Conservation (phyloP, 1,284 basidiomycete genomes). For the Ceratobasidium sp. region DNA sequence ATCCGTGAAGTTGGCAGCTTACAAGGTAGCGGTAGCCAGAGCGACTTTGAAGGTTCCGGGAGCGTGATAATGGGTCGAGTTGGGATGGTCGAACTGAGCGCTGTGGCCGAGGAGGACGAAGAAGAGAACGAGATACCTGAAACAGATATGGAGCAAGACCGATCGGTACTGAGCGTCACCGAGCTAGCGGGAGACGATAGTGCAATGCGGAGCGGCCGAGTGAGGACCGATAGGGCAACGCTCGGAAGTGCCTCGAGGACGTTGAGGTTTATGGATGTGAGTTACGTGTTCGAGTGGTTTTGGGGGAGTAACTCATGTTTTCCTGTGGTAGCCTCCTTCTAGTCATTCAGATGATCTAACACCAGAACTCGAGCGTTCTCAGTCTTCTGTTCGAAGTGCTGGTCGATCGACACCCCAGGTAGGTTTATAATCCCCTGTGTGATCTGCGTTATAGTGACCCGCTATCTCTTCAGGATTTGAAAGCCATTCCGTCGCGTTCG, state of each 20-base stretch:
- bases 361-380: constrained; percentile 25
- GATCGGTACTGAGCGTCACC: constrained; percentile 60
- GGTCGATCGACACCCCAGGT: background rate
- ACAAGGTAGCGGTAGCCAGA: constrained; percentile 31
- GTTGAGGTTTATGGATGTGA: constrained; percentile 35
- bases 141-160: constrained; percentile 67
- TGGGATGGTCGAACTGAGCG: constrained; percentile 34
- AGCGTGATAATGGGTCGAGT: constrained; percentile 32
- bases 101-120: constrained; percentile 45
- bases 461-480: background rate
- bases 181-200: constrained; percentile 33
- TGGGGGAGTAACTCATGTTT: background rate
- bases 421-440: background rate
- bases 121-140: constrained; percentile 66
- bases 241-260: constrained; percentile 22
- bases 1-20: constrained; percentile 49
- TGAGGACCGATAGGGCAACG: constrained; percentile 29
- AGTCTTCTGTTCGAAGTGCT: background rate
- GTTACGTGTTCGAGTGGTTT: background rate
- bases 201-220: background rate
- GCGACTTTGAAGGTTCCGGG: constrained; percentile 31
- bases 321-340: constrained; percentile 6
- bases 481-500: constrained; percentile 9
- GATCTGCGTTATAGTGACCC: too few species aligned
- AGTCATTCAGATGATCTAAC: constrained; percentile 24